These are phyloP conservation scores for Colletotrichum sublineola DNA, from an alignment of 2,329 filamentous ascomycete species.

Conservation along the genomic window DNA sequence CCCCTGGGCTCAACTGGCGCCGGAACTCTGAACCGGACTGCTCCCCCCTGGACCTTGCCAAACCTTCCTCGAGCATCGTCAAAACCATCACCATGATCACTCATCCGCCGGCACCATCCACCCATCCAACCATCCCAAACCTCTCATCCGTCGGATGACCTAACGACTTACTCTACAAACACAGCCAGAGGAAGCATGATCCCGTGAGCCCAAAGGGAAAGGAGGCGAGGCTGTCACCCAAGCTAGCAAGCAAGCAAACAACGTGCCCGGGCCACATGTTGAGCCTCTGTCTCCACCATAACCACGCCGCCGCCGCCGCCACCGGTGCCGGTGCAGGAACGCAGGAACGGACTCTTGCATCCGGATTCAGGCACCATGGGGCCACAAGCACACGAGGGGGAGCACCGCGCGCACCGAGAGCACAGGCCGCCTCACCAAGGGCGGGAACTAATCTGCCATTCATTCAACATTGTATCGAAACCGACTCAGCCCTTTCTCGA, in stretches of 20 bases:
- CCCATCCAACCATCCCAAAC: not conserved
- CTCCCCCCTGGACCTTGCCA: conserved; percentile 30
- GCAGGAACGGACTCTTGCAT: conserved; percentile 38
- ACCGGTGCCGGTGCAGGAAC: conserved; percentile 24
- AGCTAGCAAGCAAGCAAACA: conserved; percentile 36
- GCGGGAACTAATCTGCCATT: conserved; percentile 26
- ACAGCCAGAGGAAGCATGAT: conserved; percentile 25
- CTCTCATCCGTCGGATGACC: not conserved
- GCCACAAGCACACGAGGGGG: conserved; percentile 2
- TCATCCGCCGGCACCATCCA: conserved; percentile 5
- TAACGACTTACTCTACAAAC: conserved; percentile 4
- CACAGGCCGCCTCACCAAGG: conserved; percentile 16
- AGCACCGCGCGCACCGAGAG: not conserved
- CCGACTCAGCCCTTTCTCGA: conserved; percentile 29
- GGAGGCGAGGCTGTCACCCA: conserved; percentile 28
- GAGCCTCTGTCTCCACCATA: conserved; percentile 23
- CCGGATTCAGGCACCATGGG: conserved; percentile 21
- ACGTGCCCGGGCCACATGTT: conserved; percentile 39
- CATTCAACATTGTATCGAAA: conserved; percentile 33
- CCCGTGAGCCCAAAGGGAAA: conserved; percentile 22
- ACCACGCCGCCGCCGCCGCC: conserved; percentile 14
- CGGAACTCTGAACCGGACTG: conserved; percentile 15
- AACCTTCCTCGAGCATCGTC: conserved; percentile 3
- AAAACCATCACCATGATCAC: conserved; percentile 24
- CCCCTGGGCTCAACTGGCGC: not conserved